A percentile compares a stretch with the other conserved stretches of the same genome.
Conservation (phyloP, 805 yeast species). For the Wickerhamiella hasegawae region DNA sequence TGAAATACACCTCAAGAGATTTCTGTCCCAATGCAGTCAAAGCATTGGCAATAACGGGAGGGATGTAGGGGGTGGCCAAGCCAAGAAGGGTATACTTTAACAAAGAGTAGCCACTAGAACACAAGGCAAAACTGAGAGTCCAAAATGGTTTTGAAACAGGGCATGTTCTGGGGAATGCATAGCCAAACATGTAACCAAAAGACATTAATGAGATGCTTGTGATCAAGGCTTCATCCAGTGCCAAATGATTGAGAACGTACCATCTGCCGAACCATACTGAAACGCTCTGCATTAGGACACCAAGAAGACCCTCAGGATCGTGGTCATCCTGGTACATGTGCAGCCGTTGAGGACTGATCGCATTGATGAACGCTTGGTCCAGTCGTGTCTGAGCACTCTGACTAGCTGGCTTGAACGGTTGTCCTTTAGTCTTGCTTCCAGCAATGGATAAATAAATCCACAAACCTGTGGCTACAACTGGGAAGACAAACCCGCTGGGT, state of each 20-base stretch:
- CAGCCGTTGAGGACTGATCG: background rate
- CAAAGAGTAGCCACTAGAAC: constrained; percentile 20
- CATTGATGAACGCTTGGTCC: constrained; percentile 11
- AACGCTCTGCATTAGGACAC: constrained; percentile 22
- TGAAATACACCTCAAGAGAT: constrained; percentile 20
- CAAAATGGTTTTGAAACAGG: constrained; percentile 25
- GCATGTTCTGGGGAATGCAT: constrained; percentile 17
- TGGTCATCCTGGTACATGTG: constrained; percentile 15
- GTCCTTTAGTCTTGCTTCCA: constrained; percentile 12
- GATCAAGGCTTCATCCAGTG: constrained; percentile 13
- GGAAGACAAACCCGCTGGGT: constrained; percentile 10
- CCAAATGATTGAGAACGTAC: constrained; percentile 14
- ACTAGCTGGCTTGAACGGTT: constrained; percentile 18
- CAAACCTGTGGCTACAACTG: constrained; percentile 13
- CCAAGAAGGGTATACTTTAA: constrained; percentile 17
- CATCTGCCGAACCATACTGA: constrained; percentile 25
- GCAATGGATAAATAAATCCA: constrained; percentile 18
- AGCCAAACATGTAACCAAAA: constrained; percentile 16
- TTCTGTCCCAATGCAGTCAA: constrained; percentile 18
- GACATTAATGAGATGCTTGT: constrained; percentile 17
- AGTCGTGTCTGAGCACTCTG: constrained; percentile 21
- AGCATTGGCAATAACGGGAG: constrained; percentile 8
- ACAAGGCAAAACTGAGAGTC: constrained; percentile 22
- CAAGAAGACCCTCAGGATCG: constrained; percentile 27
- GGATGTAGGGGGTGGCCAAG: constrained; percentile 16